Base-by-base conservation (phyloP, 2,329 filamentous ascomycete genomes). In the Sordariomycetes sp. region DNA sequence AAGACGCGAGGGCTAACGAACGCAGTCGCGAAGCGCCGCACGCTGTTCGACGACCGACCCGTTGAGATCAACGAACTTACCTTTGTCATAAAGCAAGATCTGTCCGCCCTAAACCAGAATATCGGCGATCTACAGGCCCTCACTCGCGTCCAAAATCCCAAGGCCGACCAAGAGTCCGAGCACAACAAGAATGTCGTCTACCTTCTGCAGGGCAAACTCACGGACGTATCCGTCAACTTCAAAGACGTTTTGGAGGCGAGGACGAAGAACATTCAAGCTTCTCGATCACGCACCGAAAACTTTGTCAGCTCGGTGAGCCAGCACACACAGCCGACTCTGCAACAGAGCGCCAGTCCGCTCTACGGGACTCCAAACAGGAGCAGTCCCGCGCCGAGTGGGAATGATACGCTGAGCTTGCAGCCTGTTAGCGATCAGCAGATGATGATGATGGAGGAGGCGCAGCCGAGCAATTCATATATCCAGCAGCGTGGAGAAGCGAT, bases 141-240 rank as follows among this genome's bases (percentile, higher is more conserved):
- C 30, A 82, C 86, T 11, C 75, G 79, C 35, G 74, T 84, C 39
- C 81, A 88, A 57, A 82, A 90, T 47, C 82, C 84, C 28, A 73
- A 68, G 45, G 68, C 63, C 42, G 76, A 75, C 46, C 88, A 95
- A 53, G 86, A 94, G 58, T 87, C 87, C 46, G 88, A 96, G 54
- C 93, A 98, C 64, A 94, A 94, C 67, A 94, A 94, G 61, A 95
- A 96, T 53, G 92, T 96, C 21, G 85, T 95, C 4, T 79, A 94
- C 41, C 71, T 96, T 53, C 66, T 96, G 14, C 87, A 95, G 60
- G 86, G 86, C 41, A 92, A 92, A 53, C 68, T 96, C 26, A 90
- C 87, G 25, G 87, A 94, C 51, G 90, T 98, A 4, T 85, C 84
- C 18, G 86, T 82, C 42, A 94, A 90, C 57, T 96, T 98, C 72